Evolutionary conservation across 108 stramenopile species (phyloP), one percentile per base, ranked within the genome.

Genomic region (Cyclotella atomus): DNA sequence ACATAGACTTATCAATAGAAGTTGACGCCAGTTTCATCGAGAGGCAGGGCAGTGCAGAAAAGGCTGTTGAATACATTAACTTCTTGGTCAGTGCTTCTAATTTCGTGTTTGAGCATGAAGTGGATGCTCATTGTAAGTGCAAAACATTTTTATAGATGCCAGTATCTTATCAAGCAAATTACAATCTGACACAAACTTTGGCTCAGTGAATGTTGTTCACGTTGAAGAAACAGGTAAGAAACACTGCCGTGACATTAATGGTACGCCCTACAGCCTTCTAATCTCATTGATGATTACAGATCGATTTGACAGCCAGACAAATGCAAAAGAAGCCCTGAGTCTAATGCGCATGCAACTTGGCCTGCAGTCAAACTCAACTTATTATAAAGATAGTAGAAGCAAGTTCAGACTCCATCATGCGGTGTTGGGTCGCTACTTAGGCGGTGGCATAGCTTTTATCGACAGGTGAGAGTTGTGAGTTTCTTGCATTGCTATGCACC

Each of bases 381-480:
- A 47, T 10, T 34, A 5, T 54, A n/a, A 35, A 32, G 44, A 23
- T 25, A 35, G 23, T 16, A 52, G 44, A 27, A 25, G 35, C 25
- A 76, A 68, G 25, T 34, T 67, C 20, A 68, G 23, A 28, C 71
- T 78, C 23, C 32, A 65, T 24, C 77, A 78, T 67, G 71, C 77
- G 4, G 19, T 78, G 1, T 33, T 78, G 2, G 77, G 77, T 7
- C 35, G 77, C 36, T 59, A 73, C 35, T 21, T 78, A n/a, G 77
- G 77, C 10, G 77, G 77, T 47, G 77, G 77, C 25, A 78, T 78
- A 12, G 77, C 77, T 17, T 78, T 57, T 23, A 72, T 78, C 38
- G 77, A 73, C 29, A 9, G 9, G 38, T 41, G 38, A 41, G 38
- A 41, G n/a, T 41, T 41, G 9, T 12, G 12, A 41, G 38, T 41